Evolutionary conservation across 306 rosid species (phyloP), one percentile per base, ranked within the genome.

Genomic region (Vigna trinervia): DNA sequence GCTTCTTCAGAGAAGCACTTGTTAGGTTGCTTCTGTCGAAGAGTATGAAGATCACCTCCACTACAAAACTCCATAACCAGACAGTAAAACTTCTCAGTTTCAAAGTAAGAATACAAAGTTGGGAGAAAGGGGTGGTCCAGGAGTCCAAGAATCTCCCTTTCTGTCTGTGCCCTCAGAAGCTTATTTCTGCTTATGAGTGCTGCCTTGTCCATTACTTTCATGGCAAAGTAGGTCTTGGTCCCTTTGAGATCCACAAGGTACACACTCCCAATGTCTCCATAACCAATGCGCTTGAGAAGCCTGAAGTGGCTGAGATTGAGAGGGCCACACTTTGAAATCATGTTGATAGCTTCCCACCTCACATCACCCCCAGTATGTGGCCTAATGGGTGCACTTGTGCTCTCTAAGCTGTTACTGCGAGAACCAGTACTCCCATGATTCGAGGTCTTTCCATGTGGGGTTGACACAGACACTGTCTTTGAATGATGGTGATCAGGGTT

Each of bases 61-160:
- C 90, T 91, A 71, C 98, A 93, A 78, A 87, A 93, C 86, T 93
- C 98, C 96, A 93, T 93, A 69, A 93, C 86, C 85, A 93, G 76
- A 74, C 98, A 93, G 74, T 85, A 85, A 84, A 88, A 88, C 83
- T 93, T 93, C 1, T 93, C 98, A 71, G 90, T 93, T 73, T 93
- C 96, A 46, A 93, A 91, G 83, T 88, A 83, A 56, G 97, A 85
- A 71, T 93, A 93, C n/a, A 93, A 84, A 19, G 98, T 93, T 3
- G 97, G 98, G 81, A 93, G 84, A 86, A 93, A 93, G 22, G 98
- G 98, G 80, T 93, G 98, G 80, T 93, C 98, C 78, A 93, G 96
- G 52, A 89, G 96, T 59, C 93, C 97, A 73, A 93, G 98, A 82
- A 93, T 91, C 90, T 93, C 98, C 89, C 78, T 89, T 74, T 93